Evolutionary conservation across 345 rosid genomes (phyloP).

Genomic region (Rhizophora apiculata): DNA sequence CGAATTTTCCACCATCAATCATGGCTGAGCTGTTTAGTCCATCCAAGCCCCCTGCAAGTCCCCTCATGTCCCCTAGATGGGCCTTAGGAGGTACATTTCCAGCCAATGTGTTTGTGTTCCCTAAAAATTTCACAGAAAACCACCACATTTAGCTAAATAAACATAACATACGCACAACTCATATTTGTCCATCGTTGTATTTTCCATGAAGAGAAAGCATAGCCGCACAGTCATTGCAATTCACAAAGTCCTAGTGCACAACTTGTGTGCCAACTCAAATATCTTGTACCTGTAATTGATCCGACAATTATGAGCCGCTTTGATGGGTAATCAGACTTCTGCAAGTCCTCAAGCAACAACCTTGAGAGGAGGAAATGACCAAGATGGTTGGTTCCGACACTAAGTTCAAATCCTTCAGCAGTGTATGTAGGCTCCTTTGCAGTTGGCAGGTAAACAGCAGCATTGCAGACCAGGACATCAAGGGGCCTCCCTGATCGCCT

Average conservation of each 20-base stretch:
- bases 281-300: conserved; percentile 74
- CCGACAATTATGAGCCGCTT: conserved; percentile 91
- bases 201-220: too few species aligned
- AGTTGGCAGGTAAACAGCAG: conserved; percentile 89
- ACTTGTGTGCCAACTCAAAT: not conserved
- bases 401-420: conserved; percentile 93
- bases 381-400: conserved; percentile 96
- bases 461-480: conserved; percentile 90
- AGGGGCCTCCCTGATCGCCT: conserved; percentile 60
- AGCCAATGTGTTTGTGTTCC: conserved; percentile 94
- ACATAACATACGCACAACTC: too few species aligned
- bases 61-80: conserved; percentile 88
- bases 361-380: conserved; percentile 90
- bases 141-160: conserved; percentile 3
- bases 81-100: conserved; percentile 99
- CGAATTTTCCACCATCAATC: conserved; percentile 91
- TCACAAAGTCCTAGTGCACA: not conserved
- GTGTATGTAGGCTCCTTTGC: conserved; percentile 87
- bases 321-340: conserved; percentile 80
- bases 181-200: too few species aligned
- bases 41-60: conserved; percentile 73
- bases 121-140: conserved; percentile 28
- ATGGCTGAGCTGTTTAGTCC: conserved; percentile 75
- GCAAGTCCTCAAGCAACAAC: conserved; percentile 72
- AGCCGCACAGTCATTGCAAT: too few species aligned